Evolutionary conservation across 2,329 filamentous ascomycete genomes (phyloP).

Genomic region (Exserohilum rostratum): DNA sequence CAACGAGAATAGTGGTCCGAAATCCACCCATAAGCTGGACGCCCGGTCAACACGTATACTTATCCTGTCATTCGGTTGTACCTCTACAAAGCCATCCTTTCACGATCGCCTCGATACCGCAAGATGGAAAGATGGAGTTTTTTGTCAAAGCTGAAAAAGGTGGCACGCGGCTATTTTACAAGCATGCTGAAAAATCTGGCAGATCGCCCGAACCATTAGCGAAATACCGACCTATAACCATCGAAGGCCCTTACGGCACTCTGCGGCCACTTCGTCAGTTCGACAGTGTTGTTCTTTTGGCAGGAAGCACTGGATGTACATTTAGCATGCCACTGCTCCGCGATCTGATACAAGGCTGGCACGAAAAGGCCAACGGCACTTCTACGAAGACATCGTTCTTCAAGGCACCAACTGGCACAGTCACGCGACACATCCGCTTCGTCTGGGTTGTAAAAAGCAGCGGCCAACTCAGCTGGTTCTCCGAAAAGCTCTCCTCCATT

Average conservation of each 20-base stretch:
- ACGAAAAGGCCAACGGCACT: conserved; percentile 31
- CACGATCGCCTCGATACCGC: conserved; percentile 64
- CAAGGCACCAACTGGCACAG: conserved; percentile 34
- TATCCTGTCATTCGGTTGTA: conserved; percentile 62
- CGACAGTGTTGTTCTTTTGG: conserved; percentile 65
- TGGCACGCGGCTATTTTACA: conserved; percentile 58
- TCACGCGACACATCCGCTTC: conserved; percentile 59
- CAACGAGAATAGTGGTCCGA: conserved; percentile 62
- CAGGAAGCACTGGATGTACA: conserved; percentile 65
- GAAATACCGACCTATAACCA: conserved; percentile 49
- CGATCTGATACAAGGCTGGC: conserved; percentile 59
- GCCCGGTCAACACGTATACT: conserved; percentile 67
- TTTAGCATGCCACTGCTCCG: conserved; percentile 64
- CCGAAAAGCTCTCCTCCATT: conserved; percentile 55
- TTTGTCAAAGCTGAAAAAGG: conserved; percentile 61
- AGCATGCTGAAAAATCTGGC: conserved; percentile 55
- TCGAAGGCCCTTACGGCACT: conserved; percentile 62
- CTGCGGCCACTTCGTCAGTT: conserved; percentile 63
- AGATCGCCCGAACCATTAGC: conserved; percentile 13
- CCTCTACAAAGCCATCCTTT: conserved; percentile 70
- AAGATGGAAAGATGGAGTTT: conserved; percentile 63
- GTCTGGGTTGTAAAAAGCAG: conserved; percentile 66
- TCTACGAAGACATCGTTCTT: conserved; percentile 21
- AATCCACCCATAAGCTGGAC: conserved; percentile 64
- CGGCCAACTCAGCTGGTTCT: conserved; percentile 60